These are phyloP conservation scores for Dactylellina parvicollis DNA, from an alignment of 2,329 filamentous ascomycete genomes.

Conservation along the genomic window DNA sequence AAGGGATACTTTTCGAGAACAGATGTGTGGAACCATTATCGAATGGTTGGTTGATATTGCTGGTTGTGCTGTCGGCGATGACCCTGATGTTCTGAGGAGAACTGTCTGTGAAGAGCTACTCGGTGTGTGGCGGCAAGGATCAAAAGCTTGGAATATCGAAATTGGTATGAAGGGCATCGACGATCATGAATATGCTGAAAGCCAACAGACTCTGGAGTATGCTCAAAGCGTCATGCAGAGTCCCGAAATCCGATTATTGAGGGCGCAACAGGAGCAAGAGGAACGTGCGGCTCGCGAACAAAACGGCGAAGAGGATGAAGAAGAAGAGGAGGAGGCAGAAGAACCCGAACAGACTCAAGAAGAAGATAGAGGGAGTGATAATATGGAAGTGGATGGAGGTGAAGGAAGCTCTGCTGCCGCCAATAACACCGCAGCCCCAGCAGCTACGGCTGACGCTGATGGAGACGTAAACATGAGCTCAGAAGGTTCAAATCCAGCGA, in stretches of 20 bases:
- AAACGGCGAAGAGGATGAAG: constrained; percentile 53
- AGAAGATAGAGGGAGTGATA: constrained; percentile 59
- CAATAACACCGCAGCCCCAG: constrained; percentile 59
- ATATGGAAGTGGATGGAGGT: constrained; percentile 61
- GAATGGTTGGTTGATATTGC: constrained; percentile 96
- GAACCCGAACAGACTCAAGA: constrained; percentile 59
- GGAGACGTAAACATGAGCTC: constrained; percentile 65
- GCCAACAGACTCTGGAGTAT: constrained; percentile 48
- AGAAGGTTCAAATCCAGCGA: constrained; percentile 59
- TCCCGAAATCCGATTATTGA: constrained; percentile 60
- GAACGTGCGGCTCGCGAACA: constrained; percentile 51
- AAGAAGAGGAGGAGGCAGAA: constrained; percentile 58
- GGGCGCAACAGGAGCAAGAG: constrained; percentile 56
- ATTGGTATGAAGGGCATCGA: constrained; percentile 82
- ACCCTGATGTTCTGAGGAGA: constrained; percentile 79
- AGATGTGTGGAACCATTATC: constrained; percentile 98
- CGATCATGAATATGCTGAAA: constrained; percentile 70
- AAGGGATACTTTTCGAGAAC: constrained; percentile 93
- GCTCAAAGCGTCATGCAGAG: constrained; percentile 58
- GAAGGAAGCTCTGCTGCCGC: constrained; percentile 58
- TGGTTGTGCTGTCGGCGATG: constrained; percentile 83
- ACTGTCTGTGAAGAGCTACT: constrained; percentile 92
- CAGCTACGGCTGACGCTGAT: constrained; percentile 63
- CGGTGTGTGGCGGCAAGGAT: constrained; percentile 85
- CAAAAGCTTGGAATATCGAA: constrained; percentile 79